Percentiles rank a stretch among this genome's conserved stretches.
Conservation (phyloP, 2,329 filamentous ascomycete genomes). For the Xylaria sp. region DNA sequence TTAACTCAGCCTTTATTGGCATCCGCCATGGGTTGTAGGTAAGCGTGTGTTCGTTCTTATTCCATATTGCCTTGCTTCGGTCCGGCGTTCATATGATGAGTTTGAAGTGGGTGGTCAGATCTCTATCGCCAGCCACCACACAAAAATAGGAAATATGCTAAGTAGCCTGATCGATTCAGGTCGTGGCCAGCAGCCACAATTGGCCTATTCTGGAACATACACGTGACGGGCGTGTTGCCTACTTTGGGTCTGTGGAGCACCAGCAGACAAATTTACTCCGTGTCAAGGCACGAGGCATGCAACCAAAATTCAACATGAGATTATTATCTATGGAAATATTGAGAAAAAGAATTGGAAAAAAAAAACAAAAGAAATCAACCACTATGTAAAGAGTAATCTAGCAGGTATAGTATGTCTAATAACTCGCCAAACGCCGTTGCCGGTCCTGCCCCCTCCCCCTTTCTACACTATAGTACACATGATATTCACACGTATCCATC, state of each 20-base stretch:
- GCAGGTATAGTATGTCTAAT: not conserved
- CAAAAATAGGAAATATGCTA: not conserved
- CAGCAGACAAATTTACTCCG: no score
- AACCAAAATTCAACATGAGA: not conserved
- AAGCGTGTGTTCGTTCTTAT: not conserved
- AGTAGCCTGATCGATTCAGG: not conserved
- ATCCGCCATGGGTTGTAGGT: not conserved
- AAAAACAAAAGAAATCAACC: not conserved
- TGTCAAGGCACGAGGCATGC: not conserved
- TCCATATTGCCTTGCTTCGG: not conserved
- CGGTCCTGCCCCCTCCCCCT: not conserved
- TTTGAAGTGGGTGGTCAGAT: constrained; percentile 7
- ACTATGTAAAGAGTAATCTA: not conserved
- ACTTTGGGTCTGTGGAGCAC: not conserved
- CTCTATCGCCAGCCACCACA: not conserved
- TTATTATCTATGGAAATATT: no score
- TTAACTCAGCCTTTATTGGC: not conserved
- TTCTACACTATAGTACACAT: constrained; percentile 10
- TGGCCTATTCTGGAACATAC: not conserved
- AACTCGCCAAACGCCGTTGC: not conserved
- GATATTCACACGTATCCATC: not conserved
- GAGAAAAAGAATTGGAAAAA: no score
- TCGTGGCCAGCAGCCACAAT: not conserved
- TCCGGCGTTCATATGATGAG: not conserved
- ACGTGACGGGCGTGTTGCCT: not conserved